phyloP scores from a whole-genome alignment of 495 filamentous ascomycete genomes.

The Penicillium soppii region DNA sequence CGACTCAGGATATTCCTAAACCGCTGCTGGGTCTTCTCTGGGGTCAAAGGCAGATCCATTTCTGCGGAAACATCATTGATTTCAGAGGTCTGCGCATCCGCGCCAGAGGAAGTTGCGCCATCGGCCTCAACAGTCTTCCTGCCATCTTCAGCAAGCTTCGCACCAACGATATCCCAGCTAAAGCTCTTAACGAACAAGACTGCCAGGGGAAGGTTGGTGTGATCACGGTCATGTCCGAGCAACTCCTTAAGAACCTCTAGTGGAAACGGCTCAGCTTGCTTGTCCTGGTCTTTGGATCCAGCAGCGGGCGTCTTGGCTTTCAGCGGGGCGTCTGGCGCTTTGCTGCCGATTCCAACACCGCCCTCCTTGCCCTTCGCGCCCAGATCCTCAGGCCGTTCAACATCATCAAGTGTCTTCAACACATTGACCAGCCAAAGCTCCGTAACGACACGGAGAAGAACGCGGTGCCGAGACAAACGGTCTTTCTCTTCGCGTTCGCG shows the following conservation, averaged over 20 bases:
- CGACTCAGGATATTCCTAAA: conserved; percentile 85
- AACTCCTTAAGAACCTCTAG: conserved; percentile 96
- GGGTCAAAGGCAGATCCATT: conserved; percentile 67
- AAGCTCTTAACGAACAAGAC: conserved; percentile 96
- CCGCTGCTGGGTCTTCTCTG: conserved; percentile 75
- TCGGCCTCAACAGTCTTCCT: conserved; percentile 85
- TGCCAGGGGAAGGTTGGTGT: conserved; percentile 84
- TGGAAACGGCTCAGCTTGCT: conserved; percentile 78
- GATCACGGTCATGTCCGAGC: conserved; percentile 88
- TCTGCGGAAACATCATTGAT: conserved; percentile 34
- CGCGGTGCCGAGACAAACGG: conserved; percentile 78
- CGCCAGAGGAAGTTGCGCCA: conserved; percentile 57
- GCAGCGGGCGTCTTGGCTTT: conserved; percentile 31
- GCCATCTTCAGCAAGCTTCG: conserved; percentile 67
- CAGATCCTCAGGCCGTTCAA: conserved; percentile 79
- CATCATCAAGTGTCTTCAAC: conserved; percentile 85
- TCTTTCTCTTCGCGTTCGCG: conserved; percentile 97
- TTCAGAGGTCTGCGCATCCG: conserved; percentile 47
- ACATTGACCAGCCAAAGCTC: conserved; percentile 95
- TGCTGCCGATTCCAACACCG: conserved; percentile 43
- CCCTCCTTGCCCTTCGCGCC: conserved; percentile 65
- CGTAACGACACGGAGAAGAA: conserved; percentile 84
- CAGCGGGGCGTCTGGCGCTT: conserved; percentile 56
- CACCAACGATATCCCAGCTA: conserved; percentile 90
- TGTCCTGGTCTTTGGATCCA: conserved; percentile 36